These are phyloP conservation scores for Exophiala phaeomuriformis DNA, from an alignment of 2,329 filamentous ascomycete species.

Conservation along the genomic window DNA sequence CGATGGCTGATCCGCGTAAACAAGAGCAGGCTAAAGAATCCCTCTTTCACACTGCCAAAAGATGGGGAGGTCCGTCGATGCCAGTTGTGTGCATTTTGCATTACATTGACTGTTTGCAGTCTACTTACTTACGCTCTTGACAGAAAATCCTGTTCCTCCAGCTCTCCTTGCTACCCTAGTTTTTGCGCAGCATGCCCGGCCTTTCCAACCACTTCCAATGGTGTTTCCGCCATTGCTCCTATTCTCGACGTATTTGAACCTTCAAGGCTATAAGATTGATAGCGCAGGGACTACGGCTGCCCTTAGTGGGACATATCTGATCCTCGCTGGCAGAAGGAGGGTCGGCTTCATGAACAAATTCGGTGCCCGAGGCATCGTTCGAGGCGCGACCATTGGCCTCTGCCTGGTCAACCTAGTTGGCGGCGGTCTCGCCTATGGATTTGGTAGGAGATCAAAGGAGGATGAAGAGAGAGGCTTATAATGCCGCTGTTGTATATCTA, in stretches of 20 bases:
- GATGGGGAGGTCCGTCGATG: constrained; percentile 27
- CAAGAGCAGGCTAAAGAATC: constrained; percentile 22
- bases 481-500: not conserved
- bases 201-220: constrained; percentile 59
- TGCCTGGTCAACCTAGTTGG: constrained; percentile 42
- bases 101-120: constrained; percentile 20
- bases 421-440: constrained; percentile 41
- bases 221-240: constrained; percentile 59
- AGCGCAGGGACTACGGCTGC: constrained; percentile 57
- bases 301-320: constrained; percentile 59
- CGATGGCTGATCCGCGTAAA: constrained; percentile 19
- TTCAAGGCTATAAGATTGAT: constrained; percentile 56
- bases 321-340: constrained; percentile 54
- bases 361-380: constrained; percentile 39
- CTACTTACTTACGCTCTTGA: constrained; percentile 22
- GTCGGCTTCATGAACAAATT: constrained; percentile 41
- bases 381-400: constrained; percentile 41
- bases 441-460: constrained; percentile 38
- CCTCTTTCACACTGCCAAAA: constrained; percentile 22
- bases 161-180: constrained; percentile 59
- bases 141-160: constrained; percentile 59
- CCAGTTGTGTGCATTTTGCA: constrained; percentile 2
- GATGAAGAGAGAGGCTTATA: constrained; percentile 22
- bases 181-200: constrained; percentile 59
- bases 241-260: constrained; percentile 59